Percentiles rank a stretch among this genome's conserved stretches.
phyloP scores from a whole-genome alignment of 768 basidiomycete genomes.

The Galerina sulciceps region DNA sequence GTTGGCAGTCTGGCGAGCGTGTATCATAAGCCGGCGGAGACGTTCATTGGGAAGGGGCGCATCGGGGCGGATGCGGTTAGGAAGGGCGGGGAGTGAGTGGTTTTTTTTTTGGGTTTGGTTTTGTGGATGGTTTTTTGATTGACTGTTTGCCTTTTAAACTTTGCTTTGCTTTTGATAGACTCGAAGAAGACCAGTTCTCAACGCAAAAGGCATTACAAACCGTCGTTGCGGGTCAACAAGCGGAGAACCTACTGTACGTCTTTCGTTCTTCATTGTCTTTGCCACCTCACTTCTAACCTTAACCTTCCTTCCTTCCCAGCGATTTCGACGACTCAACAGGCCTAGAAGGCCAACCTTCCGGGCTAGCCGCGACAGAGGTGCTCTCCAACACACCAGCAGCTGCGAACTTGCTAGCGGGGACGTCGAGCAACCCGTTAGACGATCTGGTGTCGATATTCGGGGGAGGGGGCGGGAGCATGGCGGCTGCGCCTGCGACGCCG shows the following conservation, averaged over 20 bases:
- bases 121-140: not conserved
- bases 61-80: conserved; percentile 83
- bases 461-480: conserved; percentile 35
- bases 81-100: conserved; percentile 62
- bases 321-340: conserved; percentile 85
- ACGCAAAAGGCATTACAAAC: conserved; percentile 89
- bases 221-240: conserved; percentile 87
- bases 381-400: conserved; percentile 74
- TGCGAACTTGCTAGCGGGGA: conserved; percentile 74
- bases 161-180: conserved; percentile 31
- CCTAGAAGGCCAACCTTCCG: conserved; percentile 67
- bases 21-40: conserved; percentile 96
- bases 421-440: conserved; percentile 88
- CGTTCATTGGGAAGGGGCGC: conserved; percentile 92
- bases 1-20: conserved; percentile 90
- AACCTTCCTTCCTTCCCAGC: conserved; percentile 27
- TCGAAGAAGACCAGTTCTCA: conserved; percentile 71
- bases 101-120: not conserved
- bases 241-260: conserved; percentile 84
- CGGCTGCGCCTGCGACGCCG: conserved; percentile 22
- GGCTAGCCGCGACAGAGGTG: conserved; percentile 78
- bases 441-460: conserved; percentile 95
- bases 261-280: not conserved
- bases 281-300: not conserved
- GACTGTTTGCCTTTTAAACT: not conserved